These are phyloP conservation scores for Aspergillus melleus DNA, from an alignment of 2,329 filamentous ascomycete species.

Conservation along the genomic window DNA sequence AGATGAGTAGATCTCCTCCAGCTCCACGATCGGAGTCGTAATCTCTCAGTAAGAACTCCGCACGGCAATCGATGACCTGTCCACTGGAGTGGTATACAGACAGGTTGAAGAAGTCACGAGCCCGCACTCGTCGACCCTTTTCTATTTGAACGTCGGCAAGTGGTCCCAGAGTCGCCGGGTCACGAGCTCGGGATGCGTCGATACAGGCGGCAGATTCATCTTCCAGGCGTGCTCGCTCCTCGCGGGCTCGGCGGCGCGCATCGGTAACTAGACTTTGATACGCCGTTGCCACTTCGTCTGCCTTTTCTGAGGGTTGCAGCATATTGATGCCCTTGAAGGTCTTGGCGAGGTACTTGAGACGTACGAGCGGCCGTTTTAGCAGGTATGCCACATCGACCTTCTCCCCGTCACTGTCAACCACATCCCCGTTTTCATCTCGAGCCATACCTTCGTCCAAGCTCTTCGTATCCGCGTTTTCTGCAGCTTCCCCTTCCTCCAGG, in stretches of 20 bases:
- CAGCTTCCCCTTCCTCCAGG: constrained; percentile 62
- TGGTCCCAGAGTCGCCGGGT: constrained; percentile 73
- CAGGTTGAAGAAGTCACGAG: constrained; percentile 86
- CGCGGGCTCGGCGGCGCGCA: constrained; percentile 70
- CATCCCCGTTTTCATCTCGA: constrained; percentile 60
- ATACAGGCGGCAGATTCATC: constrained; percentile 86
- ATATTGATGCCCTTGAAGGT: constrained; percentile 66
- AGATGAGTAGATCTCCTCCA: constrained; percentile 83
- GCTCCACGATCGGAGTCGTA: constrained; percentile 66
- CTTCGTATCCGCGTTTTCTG: constrained; percentile 45
- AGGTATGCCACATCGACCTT: constrained; percentile 92
- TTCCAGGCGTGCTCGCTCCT: constrained; percentile 71
- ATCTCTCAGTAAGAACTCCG: constrained; percentile 85
- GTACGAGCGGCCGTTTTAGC: constrained; percentile 81
- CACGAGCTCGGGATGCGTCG: constrained; percentile 76
- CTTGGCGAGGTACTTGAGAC: constrained; percentile 84
- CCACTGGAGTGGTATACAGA: constrained; percentile 85
- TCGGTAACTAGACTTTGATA: constrained; percentile 75
- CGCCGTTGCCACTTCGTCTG: constrained; percentile 58
- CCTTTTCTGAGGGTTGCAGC: constrained; percentile 49
- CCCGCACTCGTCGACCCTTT: constrained; percentile 75
- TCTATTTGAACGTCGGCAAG: constrained; percentile 72
- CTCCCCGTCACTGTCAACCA: constrained; percentile 74
- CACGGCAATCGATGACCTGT: constrained; percentile 82
- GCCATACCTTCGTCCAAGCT: constrained; percentile 56